Base-by-base conservation (phyloP, 2,329 filamentous ascomycete species). In the Knufia petricola region DNA sequence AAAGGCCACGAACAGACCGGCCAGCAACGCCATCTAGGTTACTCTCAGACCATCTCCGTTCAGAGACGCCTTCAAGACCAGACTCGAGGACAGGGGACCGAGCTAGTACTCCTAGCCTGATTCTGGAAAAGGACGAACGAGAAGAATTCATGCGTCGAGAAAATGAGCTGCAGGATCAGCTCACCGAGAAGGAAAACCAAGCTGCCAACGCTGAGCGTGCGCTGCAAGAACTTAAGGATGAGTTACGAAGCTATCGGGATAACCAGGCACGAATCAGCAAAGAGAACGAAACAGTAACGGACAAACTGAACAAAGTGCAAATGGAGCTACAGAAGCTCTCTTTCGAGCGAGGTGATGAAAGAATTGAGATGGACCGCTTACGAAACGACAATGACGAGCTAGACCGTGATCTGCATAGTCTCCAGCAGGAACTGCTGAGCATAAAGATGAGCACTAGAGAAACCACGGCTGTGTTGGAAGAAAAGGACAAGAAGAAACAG, bases 401-500 rank as follows among this genome's bases (percentile, higher is more conserved):
- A 43, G 96, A 92, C 1, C 70, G 81, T 0, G 92, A 98, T 66
- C 72, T 98, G 26, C 90, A 96, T 62, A 90, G 95, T 49, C 78
- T 96, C 51, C 96, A 96, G 71, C 89, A 95, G 66, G 89, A 60
- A 63, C 79, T 98, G 46, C 76, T 96, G 15, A 89, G 96, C 65
- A 88, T 92, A 40, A 90, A 90, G 72, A 95, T 96, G 85, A 92
- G 82, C 58, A 88, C 90, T 50, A 94, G 92, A 71, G 92, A 96
- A 69, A 90, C 85, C 1, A 88, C 80, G 38, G 88, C 88, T 7
- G 84, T 87, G 13, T 72, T 94, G 17, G 90, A 96, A 59, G 92
- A 96, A 69, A 98, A 98, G 75, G 94, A 96, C 69, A 90, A 88
- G 75, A 89, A 88, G 72, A 98, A 98, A 76, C 87, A 89, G 1